Evolutionary conservation across 768 basidiomycete species (phyloP).

Genomic region (Boletales sp.): DNA sequence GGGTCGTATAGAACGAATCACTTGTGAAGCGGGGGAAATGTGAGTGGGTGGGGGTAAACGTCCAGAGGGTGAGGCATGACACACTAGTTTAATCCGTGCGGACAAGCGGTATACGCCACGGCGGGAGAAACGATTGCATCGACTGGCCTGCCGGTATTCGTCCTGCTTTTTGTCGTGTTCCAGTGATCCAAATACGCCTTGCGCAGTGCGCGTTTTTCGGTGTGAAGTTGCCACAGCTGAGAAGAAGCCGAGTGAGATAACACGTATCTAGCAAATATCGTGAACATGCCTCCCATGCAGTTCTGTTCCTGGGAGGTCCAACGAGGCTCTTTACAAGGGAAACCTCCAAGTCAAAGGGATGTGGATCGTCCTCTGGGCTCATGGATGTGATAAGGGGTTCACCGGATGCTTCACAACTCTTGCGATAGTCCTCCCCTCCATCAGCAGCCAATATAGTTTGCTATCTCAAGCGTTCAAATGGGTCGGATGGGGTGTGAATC

Average conservation of each 20-base stretch:
- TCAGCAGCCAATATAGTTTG: constrained; percentile 39
- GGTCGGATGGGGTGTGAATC: too few species aligned
- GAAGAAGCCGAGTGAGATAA: not conserved
- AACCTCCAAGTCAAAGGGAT: constrained; percentile 38
- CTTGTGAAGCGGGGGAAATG: constrained; percentile 16
- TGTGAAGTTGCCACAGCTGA: constrained; percentile 47
- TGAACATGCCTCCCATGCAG: constrained; percentile 40
- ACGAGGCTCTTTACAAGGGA: constrained; percentile 45
- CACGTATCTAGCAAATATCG: not conserved
- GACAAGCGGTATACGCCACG: constrained; percentile 40
- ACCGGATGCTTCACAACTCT: constrained; percentile 36
- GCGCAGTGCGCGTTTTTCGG: constrained; percentile 36
- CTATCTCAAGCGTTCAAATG: constrained; percentile 19
- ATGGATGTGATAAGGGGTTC: constrained; percentile 42
- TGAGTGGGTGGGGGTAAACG: too few species aligned
- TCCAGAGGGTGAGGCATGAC: constrained; percentile 9
- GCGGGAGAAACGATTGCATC: constrained; percentile 51
- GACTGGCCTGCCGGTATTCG: constrained; percentile 48
- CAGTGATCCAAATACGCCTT: constrained; percentile 48
- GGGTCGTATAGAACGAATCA: constrained; percentile 41
- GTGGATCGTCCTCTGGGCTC: constrained; percentile 32
- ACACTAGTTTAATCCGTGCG: constrained; percentile 42
- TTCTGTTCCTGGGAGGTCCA: constrained; percentile 38
- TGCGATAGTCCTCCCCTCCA: constrained; percentile 37
- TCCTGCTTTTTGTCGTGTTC: constrained; percentile 40